These are phyloP conservation scores for Apiospora hydei DNA, from an alignment of 2,329 filamentous ascomycete species.

Conservation along the genomic window DNA sequence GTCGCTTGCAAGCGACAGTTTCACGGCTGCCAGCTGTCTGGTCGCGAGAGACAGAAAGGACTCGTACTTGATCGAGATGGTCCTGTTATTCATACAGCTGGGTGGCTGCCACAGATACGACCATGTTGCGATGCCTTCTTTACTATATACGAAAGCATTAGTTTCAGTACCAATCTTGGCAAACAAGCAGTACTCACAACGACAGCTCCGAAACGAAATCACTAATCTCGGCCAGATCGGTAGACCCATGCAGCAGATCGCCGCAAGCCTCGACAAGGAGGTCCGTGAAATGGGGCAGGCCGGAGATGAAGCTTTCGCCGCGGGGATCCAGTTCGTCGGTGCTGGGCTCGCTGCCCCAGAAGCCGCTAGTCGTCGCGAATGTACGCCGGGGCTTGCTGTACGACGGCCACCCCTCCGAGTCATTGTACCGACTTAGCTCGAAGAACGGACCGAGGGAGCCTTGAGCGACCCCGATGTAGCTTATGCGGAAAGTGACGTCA, in stretches of 20 bases:
- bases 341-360: slow-evolving; percentile 21
- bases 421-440: slow-evolving; percentile 21
- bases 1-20: neutral
- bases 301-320: slow-evolving; percentile 22
- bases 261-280: slow-evolving; percentile 21
- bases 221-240: neutral
- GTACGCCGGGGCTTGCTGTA: slow-evolving; percentile 22
- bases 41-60: neutral
- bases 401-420: slow-evolving; percentile 23
- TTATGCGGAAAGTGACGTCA: neutral
- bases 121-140: slow-evolving; percentile 17
- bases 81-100: neutral
- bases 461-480: slow-evolving; percentile 22
- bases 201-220: slow-evolving; percentile 12
- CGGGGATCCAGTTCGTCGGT: slow-evolving; percentile 17
- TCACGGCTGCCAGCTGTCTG: slow-evolving; percentile 7
- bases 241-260: slow-evolving; percentile 16
- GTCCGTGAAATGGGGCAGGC: slow-evolving; percentile 22
- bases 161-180: neutral
- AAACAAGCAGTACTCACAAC: neutral
- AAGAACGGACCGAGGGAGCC: slow-evolving; percentile 23
- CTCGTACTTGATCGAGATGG: slow-evolving; percentile 18
- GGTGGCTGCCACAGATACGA: slow-evolving; percentile 8
- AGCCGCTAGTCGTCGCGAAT: slow-evolving; percentile 9
- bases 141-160: neutral